Evolutionary conservation across 2,329 filamentous ascomycete genomes (phyloP).

Genomic region (Pseudogymnoascus sp.): DNA sequence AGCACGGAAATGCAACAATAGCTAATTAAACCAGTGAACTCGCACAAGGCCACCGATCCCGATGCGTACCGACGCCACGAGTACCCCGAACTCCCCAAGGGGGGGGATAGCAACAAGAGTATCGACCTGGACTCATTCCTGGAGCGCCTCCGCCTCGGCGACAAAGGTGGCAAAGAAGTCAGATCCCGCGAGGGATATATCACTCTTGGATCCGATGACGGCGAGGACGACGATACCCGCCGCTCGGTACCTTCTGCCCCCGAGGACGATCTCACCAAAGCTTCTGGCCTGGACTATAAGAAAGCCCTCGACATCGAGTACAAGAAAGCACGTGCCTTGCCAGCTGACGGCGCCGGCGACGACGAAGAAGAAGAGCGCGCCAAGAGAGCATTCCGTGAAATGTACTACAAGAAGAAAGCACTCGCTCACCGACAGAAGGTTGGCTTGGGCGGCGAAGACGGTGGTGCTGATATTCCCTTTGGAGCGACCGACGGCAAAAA

Average conservation of each 20-base stretch:
- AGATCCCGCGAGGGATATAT: neutral
- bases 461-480: neutral
- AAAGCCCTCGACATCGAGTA: neutral
- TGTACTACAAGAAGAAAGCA: conserved; percentile 4
- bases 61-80: neutral
- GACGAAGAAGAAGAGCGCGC: neutral
- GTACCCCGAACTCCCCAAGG: neutral
- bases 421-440: neutral
- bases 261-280: neutral
- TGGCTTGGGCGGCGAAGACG: neutral
- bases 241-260: neutral
- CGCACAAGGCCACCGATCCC: neutral
- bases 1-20: neutral
- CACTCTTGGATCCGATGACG: neutral
- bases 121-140: conserved; percentile 1
- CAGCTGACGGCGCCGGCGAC: neutral
- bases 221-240: neutral
- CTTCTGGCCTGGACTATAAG: neutral
- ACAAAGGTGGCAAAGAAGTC: neutral
- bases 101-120: no score
- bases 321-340: neutral
- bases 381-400: neutral
- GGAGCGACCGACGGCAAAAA: neutral
- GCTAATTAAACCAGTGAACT: neutral
- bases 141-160: neutral